phyloP scores from a whole-genome alignment of 2,329 filamentous ascomycete species.

The Talaromyces sp. region DNA sequence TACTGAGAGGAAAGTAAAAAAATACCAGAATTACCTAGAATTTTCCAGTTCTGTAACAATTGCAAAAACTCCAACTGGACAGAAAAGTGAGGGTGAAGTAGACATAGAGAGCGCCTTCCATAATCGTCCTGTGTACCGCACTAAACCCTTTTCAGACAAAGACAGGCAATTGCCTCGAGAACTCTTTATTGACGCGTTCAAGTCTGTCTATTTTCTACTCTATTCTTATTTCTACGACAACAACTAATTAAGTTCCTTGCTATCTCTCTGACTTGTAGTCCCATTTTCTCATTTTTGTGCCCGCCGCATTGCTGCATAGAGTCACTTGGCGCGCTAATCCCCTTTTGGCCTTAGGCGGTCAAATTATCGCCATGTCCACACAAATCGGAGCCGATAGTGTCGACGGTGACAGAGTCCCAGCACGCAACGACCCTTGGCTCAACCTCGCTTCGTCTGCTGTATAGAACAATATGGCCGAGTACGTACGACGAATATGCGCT shows the following conservation, averaged over 20 bases:
- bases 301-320: background rate
- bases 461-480: constrained; percentile 29
- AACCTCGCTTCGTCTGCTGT: constrained; percentile 17
- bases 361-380: constrained; percentile 28
- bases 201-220: background rate
- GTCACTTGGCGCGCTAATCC: constrained; percentile 25
- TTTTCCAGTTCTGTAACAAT: background rate
- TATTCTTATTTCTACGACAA: background rate
- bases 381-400: constrained; percentile 21
- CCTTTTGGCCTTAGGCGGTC: constrained; percentile 20
- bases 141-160: background rate
- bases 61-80: background rate
- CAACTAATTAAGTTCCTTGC: background rate
- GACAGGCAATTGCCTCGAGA: background rate
- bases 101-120: background rate
- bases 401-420: constrained; percentile 12
- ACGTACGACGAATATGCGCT: constrained; percentile 10
- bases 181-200: background rate
- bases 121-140: background rate
- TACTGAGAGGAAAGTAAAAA: background rate
- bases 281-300: background rate
- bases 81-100: background rate
- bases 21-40: background rate
- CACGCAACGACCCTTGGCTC: constrained; percentile 13
- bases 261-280: background rate